A percentile compares a stretch with the other conserved stretches of the same genome.
phyloP scores from a whole-genome alignment of 805 yeast genomes.

The Suhomyces vadensis region DNA sequence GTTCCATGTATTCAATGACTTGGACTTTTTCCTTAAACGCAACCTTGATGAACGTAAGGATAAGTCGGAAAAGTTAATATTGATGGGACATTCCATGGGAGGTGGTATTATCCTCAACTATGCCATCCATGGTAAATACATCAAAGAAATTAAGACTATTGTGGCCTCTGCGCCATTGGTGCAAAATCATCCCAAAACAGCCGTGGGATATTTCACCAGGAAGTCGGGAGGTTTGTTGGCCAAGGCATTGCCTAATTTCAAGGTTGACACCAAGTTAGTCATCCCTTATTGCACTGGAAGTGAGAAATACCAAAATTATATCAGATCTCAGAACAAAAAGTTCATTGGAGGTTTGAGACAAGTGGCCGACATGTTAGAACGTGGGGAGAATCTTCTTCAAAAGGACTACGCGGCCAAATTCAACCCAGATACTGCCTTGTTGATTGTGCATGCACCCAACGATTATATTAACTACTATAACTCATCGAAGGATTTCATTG shows the following conservation, averaged over 20 bases:
- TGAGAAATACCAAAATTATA: conserved; percentile 44
- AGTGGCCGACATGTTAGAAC: conserved; percentile 57
- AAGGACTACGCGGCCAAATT: conserved; percentile 36
- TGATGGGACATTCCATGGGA: conserved; percentile 81
- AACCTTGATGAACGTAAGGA: conserved; percentile 38
- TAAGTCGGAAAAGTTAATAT: conserved; percentile 41
- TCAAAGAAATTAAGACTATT: conserved; percentile 47
- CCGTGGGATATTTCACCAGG: conserved; percentile 50
- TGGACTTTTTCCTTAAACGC: conserved; percentile 55
- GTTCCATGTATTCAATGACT: conserved; percentile 53
- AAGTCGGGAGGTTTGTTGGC: conserved; percentile 40
- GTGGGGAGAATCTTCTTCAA: conserved; percentile 57
- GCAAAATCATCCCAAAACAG: conserved; percentile 54
- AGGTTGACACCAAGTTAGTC: conserved; percentile 55
- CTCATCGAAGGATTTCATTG: conserved; percentile 46
- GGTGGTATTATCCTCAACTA: conserved; percentile 71
- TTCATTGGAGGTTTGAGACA: conserved; percentile 56
- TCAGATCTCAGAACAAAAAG: conserved; percentile 40
- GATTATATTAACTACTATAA: conserved; percentile 61
- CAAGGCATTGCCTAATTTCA: conserved; percentile 47
- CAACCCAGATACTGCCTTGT: conserved; percentile 45
- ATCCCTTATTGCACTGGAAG: conserved; percentile 57
- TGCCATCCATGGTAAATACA: conserved; percentile 54
- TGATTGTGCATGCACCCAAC: conserved; percentile 61
- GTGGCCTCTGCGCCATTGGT: conserved; percentile 63